These are phyloP conservation scores for Tricholoma furcatifolium DNA, from an alignment of 768 basidiomycete genomes.

Conservation along the genomic window DNA sequence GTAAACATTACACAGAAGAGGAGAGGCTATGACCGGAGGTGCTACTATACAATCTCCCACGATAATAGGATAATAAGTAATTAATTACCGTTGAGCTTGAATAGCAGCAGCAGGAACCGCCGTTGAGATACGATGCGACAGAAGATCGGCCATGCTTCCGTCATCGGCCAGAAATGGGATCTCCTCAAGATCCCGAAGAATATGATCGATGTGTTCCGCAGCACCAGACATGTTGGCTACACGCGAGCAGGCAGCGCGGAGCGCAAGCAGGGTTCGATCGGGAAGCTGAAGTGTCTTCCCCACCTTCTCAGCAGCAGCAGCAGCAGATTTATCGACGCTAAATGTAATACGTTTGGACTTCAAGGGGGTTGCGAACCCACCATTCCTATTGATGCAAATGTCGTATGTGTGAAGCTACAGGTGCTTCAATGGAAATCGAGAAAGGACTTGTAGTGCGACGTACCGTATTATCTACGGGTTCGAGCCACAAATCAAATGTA, in stretches of 20 bases:
- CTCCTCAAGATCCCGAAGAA: constrained; percentile 19
- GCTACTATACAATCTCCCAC: no score
- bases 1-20: no score
- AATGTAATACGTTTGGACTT: constrained; percentile 24
- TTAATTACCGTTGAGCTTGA: no score
- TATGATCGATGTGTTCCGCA: constrained; percentile 16
- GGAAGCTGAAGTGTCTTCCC: constrained; percentile 29
- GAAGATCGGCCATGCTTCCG: not conserved
- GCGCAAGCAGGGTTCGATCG: constrained; percentile 25
- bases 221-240: constrained; percentile 40
- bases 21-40: no score
- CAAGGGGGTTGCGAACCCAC: constrained; percentile 12
- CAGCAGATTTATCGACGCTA: not conserved
- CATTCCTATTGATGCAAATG: constrained; percentile 7
- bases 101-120: no score
- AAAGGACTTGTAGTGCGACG: constrained; percentile 23
- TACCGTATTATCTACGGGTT: constrained; percentile 4
- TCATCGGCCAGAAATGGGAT: constrained; percentile 1
- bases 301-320: not conserved
- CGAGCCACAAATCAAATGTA: constrained; percentile 26
- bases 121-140: not conserved
- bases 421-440: not conserved
- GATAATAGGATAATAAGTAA: no score
- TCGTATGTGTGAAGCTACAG: constrained; percentile 19
- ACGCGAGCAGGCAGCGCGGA: constrained; percentile 41